These are phyloP conservation scores for Hemerocallis citrina DNA, from an alignment of 106 monocot genomes.

Conservation along the genomic window DNA sequence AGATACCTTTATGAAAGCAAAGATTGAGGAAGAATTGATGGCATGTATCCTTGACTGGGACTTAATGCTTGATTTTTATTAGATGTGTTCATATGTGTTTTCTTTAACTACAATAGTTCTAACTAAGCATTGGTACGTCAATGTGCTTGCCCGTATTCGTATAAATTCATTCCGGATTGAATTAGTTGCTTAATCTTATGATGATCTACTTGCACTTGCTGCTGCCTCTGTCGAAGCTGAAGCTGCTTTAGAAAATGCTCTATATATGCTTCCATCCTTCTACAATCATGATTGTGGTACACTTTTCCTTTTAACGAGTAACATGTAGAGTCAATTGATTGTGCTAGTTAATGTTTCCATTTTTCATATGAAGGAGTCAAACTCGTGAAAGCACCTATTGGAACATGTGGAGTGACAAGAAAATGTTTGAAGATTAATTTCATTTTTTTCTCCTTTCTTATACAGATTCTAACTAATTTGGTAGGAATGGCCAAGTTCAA, in stretches of 20 bases:
- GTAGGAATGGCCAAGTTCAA: too few relatives aligned
- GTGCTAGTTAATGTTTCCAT: too few relatives aligned
- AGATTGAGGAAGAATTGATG: conserved; percentile 38
- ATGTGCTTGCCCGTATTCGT: conserved; percentile 69
- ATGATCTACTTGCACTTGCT: conserved; percentile 57
- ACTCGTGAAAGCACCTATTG: too few relatives aligned
- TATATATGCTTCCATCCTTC: conserved; percentile 94
- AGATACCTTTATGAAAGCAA: conserved; percentile 31
- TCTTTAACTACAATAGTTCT: conserved; percentile 76
- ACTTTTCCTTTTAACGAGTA: too few relatives aligned
- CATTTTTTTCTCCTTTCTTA: too few relatives aligned
- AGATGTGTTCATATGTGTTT: conserved; percentile 4
- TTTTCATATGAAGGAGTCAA: too few relatives aligned
- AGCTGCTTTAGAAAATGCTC: conserved; percentile 76
- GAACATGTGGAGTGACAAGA: too few relatives aligned
- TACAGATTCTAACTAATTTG: too few relatives aligned
- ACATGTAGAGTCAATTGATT: too few relatives aligned
- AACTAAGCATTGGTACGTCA: conserved; percentile 73
- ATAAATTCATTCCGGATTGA: conserved; percentile 91
- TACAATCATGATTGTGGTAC: conserved; percentile 98
- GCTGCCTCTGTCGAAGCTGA: conserved; percentile 47
- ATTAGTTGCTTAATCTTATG: conserved; percentile 53
- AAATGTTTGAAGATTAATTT: too few relatives aligned
- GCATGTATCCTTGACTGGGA: conserved; percentile 70
- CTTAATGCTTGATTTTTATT: too few relatives aligned